Evolutionary conservation across 1,284 basidiomycete genomes (phyloP).

Genomic region (Leccinum olivaceoglutinosum): DNA sequence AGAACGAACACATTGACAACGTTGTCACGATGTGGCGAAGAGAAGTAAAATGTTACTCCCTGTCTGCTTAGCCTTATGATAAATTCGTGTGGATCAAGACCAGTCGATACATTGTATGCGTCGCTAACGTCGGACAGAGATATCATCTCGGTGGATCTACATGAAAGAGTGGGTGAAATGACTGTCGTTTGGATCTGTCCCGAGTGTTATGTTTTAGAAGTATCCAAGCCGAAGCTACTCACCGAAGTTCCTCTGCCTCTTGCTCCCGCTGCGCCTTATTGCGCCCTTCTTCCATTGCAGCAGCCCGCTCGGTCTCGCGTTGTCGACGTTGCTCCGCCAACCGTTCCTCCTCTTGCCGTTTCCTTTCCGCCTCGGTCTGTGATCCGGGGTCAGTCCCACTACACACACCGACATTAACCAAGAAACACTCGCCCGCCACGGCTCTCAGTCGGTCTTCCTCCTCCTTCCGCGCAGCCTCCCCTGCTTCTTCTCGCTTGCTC

Average conservation of each 20-base stretch:
- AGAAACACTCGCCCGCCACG: no score
- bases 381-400: no score
- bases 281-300: no score
- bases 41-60: slow-evolving; percentile 65
- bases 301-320: no score
- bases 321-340: no score
- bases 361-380: no score
- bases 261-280: no score
- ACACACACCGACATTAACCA: no score
- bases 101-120: slow-evolving; percentile 73
- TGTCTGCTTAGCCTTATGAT: slow-evolving; percentile 72
- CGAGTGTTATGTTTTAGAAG: slow-evolving; percentile 8
- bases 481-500: no score
- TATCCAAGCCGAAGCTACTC: slow-evolving; percentile 20
- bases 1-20: slow-evolving; percentile 64
- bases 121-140: slow-evolving; percentile 77
- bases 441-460: no score
- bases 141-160: slow-evolving; percentile 76
- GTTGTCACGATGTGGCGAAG: slow-evolving; percentile 59
- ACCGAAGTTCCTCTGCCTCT: slow-evolving; percentile 43
- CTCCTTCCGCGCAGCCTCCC: no score
- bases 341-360: no score
- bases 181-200: slow-evolving; percentile 56
- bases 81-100: slow-evolving; percentile 74
- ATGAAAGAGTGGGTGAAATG: slow-evolving; percentile 58